A percentile compares a stretch with the other conserved stretches of the same genome.
These are phyloP conservation scores for Carnegiea gigantea DNA, from an alignment of 179 eudicot species.

Conservation along the genomic window DNA sequence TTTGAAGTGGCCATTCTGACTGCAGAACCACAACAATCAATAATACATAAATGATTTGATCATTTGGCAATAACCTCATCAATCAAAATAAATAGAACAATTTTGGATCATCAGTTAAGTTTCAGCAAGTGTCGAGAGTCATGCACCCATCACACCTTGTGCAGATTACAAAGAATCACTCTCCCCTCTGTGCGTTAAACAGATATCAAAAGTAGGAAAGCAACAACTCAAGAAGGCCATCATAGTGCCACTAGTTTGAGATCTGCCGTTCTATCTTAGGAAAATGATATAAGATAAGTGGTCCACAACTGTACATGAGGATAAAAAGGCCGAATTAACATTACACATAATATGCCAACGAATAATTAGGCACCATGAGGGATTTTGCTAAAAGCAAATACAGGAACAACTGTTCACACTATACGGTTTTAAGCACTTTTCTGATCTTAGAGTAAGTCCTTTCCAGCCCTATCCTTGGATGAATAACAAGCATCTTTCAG, in stretches of 20 bases:
- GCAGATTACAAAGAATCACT: background rate
- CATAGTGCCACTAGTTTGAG: background rate
- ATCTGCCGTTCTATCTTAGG: background rate
- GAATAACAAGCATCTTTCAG: background rate
- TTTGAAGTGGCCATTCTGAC: conserved; percentile 80
- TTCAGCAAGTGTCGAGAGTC: background rate
- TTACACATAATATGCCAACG: background rate
- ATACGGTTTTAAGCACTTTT: background rate
- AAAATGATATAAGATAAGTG: background rate
- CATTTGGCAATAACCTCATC: background rate
- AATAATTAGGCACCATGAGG: background rate
- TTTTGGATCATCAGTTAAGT: background rate
- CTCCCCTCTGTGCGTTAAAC: background rate
- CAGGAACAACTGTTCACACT: background rate
- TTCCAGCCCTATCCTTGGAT: background rate
- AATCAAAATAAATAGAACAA: background rate
- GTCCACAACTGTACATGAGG: background rate
- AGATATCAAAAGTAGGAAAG: background rate
- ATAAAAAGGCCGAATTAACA: background rate
- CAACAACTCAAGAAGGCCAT: background rate
- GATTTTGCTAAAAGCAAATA: background rate
- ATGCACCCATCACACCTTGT: background rate
- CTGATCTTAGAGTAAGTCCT: background rate
- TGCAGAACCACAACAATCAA: conserved; percentile 36
- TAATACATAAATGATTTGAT: background rate